Base-by-base conservation (phyloP, 2,329 filamentous ascomycete species). In the Cercospora canescens region DNA sequence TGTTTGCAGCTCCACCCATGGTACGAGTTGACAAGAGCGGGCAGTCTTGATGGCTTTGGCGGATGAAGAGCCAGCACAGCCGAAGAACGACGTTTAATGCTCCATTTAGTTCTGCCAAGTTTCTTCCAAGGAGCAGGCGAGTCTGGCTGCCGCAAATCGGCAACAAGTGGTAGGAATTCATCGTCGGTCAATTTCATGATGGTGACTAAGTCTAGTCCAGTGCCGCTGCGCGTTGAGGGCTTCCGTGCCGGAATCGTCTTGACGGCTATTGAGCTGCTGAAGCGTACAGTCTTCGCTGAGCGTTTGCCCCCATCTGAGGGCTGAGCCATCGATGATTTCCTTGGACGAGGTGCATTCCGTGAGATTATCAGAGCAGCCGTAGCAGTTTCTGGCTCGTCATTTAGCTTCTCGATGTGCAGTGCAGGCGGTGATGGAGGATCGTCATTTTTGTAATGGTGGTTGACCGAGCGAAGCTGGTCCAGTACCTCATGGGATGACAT, bases 81-180 rank as follows among this genome's bases (percentile, higher is more conserved):
- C 21, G 48, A 48, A 6, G 56, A 32, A 56, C 9, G 37, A 54
- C 39, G 54, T n/a, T 59, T 54, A 24, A 18, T 52, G 30, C 41
- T 35, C 64, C 64, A 59, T 34, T 60, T 58, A 45, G 55, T 52
- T 24, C 60, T 63, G 45, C 54, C 41, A 32, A 34, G 14, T 12
- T 34, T 48, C 9, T 48, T 55, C 66, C 66, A 68, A 24, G 63
- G 63, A n/a, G 63, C 63, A 16, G 66, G 66, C 24, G 63, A 66
- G 48, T 68, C 66, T 26, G 64, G 66, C 57, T 63, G 62, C 48
- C 18, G 48, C 9, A 21, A 41, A 32, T 52, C 35, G 34, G 50
- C 59, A 24, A 18, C 18, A n/a, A 62, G 41, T 32, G 64, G 55
- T 21, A 45, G 18, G 16, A 63, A 60, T 7, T 63, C 64, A 34